A percentile compares a stretch with the other conserved stretches of the same genome.
Conservation (phyloP, 805 yeast species). For the Candida caryicola region DNA sequence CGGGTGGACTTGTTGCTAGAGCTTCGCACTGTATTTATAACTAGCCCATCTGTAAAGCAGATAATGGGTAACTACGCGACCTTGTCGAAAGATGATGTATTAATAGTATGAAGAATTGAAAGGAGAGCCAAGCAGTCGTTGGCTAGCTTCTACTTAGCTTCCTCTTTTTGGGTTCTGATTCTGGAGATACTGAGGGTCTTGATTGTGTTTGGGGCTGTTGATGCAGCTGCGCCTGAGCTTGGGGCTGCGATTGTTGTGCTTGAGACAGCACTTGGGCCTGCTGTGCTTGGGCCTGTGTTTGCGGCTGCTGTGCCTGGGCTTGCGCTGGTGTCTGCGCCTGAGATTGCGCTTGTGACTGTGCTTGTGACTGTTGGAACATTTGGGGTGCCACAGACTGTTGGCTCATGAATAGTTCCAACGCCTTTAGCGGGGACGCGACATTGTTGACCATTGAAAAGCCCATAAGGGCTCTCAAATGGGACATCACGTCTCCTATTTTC, state of each 20-base stretch:
- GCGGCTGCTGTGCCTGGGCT: too few relatives aligned
- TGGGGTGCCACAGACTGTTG: background rate
- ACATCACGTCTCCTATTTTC: conserved; percentile 78
- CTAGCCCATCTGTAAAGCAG: too few relatives aligned
- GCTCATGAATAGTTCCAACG: conserved; percentile 43
- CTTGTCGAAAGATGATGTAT: background rate
- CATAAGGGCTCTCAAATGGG: conserved; percentile 65
- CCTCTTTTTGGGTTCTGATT: background rate
- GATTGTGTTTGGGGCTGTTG: background rate
- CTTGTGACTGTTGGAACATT: background rate
- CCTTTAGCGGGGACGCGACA: conserved; percentile 52
- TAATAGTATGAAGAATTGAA: background rate
- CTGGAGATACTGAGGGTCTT: background rate
- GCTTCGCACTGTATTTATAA: too few relatives aligned
- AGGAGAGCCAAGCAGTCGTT: background rate
- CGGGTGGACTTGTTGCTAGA: too few relatives aligned
- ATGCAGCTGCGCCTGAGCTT: too few relatives aligned
- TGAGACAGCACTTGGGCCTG: too few relatives aligned
- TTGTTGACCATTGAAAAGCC: conserved; percentile 48
- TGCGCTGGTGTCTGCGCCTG: too few relatives aligned
- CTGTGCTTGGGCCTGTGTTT: too few relatives aligned
- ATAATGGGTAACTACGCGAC: background rate
- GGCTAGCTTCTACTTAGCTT: background rate
- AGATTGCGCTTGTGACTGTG: too few relatives aligned
- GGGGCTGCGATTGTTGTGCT: too few relatives aligned